Evolutionary conservation across 345 rosid species (phyloP).

Genomic region (Pistacia atlantica): DNA sequence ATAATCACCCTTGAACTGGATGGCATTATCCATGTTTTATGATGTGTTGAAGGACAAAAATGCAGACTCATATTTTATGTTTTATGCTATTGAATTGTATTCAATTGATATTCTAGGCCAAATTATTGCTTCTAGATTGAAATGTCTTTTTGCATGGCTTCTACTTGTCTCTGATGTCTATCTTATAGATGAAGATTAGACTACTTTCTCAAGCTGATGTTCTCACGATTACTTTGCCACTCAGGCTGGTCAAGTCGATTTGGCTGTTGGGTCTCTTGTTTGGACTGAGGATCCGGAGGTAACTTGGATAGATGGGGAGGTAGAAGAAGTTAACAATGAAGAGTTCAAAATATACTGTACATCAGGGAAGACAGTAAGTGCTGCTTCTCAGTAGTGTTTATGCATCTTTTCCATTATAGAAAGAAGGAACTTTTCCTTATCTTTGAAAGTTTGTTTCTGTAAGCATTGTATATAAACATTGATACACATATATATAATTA

Average conservation of each 20-base stretch:
- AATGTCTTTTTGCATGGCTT: background rate
- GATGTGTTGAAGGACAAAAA: background rate
- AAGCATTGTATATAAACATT: too few species aligned
- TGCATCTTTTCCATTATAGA: background rate
- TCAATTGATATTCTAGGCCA: background rate
- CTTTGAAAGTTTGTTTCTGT: background rate
- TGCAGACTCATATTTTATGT: background rate
- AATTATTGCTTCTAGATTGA: background rate
- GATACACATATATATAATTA: too few species aligned
- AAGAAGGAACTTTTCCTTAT: background rate
- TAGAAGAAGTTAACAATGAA: slow-evolving; percentile 55
- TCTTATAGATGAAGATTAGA: slow-evolving; percentile 13
- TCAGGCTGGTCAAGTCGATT: slow-evolving; percentile 60
- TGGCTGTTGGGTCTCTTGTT: slow-evolving; percentile 70
- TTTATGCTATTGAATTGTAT: background rate
- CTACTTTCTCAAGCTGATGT: slow-evolving; percentile 11
- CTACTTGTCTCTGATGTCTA: background rate
- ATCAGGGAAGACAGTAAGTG: slow-evolving; percentile 66
- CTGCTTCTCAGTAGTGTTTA: slow-evolving; percentile 6
- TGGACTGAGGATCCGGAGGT: slow-evolving; percentile 85
- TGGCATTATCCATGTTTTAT: background rate
- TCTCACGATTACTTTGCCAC: slow-evolving; percentile 13
- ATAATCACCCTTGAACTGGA: background rate
- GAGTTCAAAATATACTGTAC: slow-evolving; percentile 62
- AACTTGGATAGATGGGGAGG: slow-evolving; percentile 95